Evolutionary conservation across 495 filamentous ascomycete species (phyloP).

Genomic region (Pyrenula massariospora): DNA sequence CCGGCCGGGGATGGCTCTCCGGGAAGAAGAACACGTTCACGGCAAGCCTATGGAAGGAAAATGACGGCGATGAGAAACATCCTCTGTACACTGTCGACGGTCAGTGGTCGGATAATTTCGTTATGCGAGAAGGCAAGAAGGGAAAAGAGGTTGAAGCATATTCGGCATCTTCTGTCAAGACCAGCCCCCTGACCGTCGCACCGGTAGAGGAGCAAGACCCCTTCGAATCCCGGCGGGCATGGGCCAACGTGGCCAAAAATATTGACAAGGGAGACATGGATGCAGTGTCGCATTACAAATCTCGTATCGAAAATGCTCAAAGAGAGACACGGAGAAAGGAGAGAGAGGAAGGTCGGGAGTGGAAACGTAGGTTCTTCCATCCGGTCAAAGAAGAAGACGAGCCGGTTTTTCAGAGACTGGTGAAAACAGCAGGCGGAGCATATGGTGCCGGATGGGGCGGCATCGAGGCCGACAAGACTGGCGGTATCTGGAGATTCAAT

Average conservation of each 20-base stretch:
- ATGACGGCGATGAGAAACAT: constrained; percentile 64
- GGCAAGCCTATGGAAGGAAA: constrained; percentile 61
- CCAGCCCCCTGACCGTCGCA: constrained; percentile 57
- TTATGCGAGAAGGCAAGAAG: constrained; percentile 57
- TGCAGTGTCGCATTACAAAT: constrained; percentile 62
- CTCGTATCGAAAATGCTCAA: constrained; percentile 83
- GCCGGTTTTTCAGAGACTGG: constrained; percentile 44
- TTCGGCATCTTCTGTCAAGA: constrained; percentile 47
- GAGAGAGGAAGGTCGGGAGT: constrained; percentile 63
- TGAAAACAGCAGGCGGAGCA: constrained; percentile 42
- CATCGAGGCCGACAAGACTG: constrained; percentile 70
- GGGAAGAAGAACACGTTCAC: constrained; percentile 92
- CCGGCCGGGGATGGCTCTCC: constrained; percentile 81
- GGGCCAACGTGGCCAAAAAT: constrained; percentile 69
- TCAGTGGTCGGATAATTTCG: constrained; percentile 82
- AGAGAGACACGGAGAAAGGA: constrained; percentile 74
- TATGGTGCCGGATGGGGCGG: constrained; percentile 11
- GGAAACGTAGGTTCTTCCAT: constrained; percentile 78
- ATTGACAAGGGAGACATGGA: constrained; percentile 80
- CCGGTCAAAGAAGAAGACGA: constrained; percentile 38
- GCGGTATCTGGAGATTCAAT: constrained; percentile 83
- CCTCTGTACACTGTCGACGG: constrained; percentile 77
- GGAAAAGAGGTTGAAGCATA: constrained; percentile 64
- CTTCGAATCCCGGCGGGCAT: constrained; percentile 79
- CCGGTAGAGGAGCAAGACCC: constrained; percentile 74